A percentile compares a stretch with the other conserved stretches of the same genome.
Evolutionary conservation across 345 rosid genomes (phyloP).

Genomic region (Eucalyptus cloeziana): DNA sequence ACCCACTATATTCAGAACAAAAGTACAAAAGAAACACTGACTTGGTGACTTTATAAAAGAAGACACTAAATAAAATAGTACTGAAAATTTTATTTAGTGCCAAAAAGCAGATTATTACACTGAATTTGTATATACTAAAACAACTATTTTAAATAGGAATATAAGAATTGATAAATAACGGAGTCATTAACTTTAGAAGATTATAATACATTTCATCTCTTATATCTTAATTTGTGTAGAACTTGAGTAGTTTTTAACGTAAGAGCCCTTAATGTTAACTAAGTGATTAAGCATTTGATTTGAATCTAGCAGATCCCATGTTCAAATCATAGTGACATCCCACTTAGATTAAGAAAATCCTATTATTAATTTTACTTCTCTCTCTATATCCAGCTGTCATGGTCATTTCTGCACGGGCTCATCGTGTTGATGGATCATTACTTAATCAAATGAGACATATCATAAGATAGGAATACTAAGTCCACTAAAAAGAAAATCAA

Average conservation of each 20-base stretch:
- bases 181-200: not conserved
- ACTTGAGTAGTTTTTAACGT: not conserved
- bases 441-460: not conserved
- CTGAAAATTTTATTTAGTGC: not conserved
- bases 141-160: not conserved
- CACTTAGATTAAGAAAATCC: not conserved
- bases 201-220: not conserved
- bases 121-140: not conserved
- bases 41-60: not conserved
- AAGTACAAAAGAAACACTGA: not conserved
- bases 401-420: not conserved
- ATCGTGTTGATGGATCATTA: not conserved
- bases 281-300: not conserved
- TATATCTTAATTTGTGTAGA: not conserved
- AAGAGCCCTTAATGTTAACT: not conserved
- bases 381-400: not conserved
- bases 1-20: not conserved
- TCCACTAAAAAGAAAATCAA: not conserved
- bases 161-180: not conserved
- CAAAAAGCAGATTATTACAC: not conserved
- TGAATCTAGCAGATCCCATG: rapidly evolving
- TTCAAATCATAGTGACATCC: not conserved
- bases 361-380: not conserved
- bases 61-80: not conserved
- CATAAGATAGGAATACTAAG: not conserved